Conservation (phyloP, 1,139 yeast species). For the Diutina sp. region DNA sequence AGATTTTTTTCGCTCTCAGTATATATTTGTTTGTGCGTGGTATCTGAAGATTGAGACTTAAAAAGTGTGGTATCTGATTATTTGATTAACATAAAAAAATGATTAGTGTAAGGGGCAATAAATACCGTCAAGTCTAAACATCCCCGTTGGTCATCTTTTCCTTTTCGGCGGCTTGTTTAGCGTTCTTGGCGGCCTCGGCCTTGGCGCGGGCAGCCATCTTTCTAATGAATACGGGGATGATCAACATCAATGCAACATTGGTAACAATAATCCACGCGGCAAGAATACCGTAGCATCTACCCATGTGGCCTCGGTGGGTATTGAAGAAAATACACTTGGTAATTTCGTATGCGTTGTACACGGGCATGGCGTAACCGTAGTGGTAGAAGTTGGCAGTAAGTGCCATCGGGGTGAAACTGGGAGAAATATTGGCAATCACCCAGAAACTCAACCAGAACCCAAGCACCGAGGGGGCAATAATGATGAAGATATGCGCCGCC, state of each 20-base stretch:
- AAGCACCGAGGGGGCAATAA: conserved; percentile 34
- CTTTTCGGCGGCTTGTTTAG: background rate
- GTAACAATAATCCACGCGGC: conserved; percentile 45
- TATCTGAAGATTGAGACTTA: no score
- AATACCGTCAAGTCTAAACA: no score
- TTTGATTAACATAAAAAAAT: no score
- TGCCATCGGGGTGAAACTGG: conserved; percentile 48
- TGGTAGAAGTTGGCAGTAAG: conserved; percentile 40
- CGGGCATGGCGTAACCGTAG: conserved; percentile 56
- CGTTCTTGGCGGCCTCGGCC: background rate
- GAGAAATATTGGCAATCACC: conserved; percentile 47
- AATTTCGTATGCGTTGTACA: conserved; percentile 44
- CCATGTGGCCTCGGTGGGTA: conserved; percentile 42
- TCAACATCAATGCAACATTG: conserved; percentile 5
- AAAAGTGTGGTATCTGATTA: no score
- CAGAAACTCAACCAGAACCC: conserved; percentile 54
- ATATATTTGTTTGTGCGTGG: no score
- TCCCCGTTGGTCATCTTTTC: background rate
- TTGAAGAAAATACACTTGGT: conserved; percentile 44
- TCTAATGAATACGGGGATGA: background rate
- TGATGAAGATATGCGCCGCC: conserved; percentile 31
- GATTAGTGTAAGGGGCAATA: no score
- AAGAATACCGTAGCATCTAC: conserved; percentile 45
- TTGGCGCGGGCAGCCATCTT: background rate
- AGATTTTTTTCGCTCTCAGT: no score